phyloP scores from a whole-genome alignment of 2,329 filamentous ascomycete species.

The Xylaria sp. region DNA sequence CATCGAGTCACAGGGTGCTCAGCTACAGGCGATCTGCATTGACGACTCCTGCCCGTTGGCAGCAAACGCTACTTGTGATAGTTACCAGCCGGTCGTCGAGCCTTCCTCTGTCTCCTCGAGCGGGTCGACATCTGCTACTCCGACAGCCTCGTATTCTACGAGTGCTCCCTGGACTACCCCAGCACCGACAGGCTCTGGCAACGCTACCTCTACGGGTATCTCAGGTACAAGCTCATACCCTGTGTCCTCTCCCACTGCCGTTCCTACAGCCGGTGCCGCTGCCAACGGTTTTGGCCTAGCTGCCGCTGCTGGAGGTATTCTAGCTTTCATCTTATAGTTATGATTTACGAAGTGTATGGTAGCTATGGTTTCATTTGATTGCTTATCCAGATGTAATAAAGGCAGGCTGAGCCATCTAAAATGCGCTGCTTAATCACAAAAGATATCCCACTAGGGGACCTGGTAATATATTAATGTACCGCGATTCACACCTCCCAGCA shows the following conservation, averaged over 20 bases:
- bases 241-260: conserved; percentile 25
- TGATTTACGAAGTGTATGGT: not conserved
- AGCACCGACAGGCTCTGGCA: not conserved
- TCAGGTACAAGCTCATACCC: not conserved
- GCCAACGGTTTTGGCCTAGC: conserved; percentile 44
- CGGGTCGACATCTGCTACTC: conserved; percentile 22
- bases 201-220: conserved; percentile 18
- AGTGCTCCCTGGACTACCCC: conserved; percentile 30
- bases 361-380: not conserved
- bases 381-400: not conserved
- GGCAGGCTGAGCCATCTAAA: not conserved
- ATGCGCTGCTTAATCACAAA: not conserved
- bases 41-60: conserved; percentile 60
- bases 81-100: conserved; percentile 52
- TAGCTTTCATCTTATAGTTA: conserved; percentile 45
- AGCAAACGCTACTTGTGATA: conserved; percentile 56
- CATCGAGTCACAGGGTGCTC: conserved; percentile 55
- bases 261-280: conserved; percentile 43
- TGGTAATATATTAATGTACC: not conserved
- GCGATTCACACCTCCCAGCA: not conserved
- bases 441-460: not conserved
- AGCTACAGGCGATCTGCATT: conserved; percentile 67
- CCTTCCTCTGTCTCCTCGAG: conserved; percentile 33
- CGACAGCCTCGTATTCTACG: conserved; percentile 31
- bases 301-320: conserved; percentile 43